A percentile compares a stretch with the other conserved stretches of the same genome.
These are phyloP conservation scores for Candida coquimbonensis DNA, from an alignment of 805 yeast species.

Conservation along the genomic window DNA sequence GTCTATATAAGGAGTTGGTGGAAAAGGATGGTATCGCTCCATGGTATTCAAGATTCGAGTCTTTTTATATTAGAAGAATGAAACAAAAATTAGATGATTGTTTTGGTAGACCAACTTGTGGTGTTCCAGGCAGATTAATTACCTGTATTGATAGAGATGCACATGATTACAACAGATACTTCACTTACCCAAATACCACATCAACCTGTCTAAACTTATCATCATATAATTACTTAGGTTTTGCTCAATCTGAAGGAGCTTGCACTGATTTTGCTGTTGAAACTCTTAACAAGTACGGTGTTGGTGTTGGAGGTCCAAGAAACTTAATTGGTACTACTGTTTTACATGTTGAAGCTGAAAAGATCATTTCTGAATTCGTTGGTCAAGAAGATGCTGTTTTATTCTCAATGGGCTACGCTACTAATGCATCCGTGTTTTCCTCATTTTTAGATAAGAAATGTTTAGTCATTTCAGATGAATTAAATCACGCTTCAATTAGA, in stretches of 20 bases:
- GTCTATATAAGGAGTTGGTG: constrained; percentile 55
- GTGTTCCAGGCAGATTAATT: constrained; percentile 93
- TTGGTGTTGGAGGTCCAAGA: constrained; percentile 75
- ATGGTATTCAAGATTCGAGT: constrained; percentile 88
- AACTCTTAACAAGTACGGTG: constrained; percentile 61
- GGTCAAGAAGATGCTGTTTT: constrained; percentile 86
- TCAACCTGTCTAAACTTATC: constrained; percentile 78
- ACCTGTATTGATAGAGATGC: constrained; percentile 73
- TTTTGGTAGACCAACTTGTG: constrained; percentile 92
- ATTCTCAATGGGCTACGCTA: constrained; percentile 93
- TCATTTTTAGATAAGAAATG: constrained; percentile 82
- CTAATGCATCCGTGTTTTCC: constrained; percentile 83
- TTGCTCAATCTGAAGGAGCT: constrained; percentile 89
- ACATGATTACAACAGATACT: constrained; percentile 55
- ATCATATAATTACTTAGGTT: constrained; percentile 91
- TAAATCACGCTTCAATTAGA: constrained; percentile 93
- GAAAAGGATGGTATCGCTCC: constrained; percentile 92
- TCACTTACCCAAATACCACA: constrained; percentile 69
- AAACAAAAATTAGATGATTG: constrained; percentile 90
- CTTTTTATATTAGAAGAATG: constrained; percentile 87
- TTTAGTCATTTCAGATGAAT: constrained; percentile 85
- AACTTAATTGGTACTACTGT: constrained; percentile 68
- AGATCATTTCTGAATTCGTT: constrained; percentile 71
- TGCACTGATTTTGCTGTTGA: constrained; percentile 78
- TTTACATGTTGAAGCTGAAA: constrained; percentile 69